Conservation (phyloP, 208 protist species). For the Wallacemonas sp. region DNA sequence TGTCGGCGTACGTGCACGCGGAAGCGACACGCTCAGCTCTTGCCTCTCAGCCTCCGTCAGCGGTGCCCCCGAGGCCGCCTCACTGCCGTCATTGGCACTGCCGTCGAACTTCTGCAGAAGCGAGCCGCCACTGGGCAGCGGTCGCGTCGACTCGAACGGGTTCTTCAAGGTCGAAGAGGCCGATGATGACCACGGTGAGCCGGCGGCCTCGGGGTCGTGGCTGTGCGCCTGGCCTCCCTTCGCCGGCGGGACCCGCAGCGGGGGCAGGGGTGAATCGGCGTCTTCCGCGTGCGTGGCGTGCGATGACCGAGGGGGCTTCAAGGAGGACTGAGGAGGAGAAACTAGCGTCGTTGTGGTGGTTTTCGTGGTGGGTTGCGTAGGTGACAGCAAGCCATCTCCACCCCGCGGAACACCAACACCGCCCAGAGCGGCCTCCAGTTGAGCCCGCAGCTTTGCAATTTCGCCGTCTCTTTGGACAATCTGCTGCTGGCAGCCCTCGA, state of each 20-base stretch:
- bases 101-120: background rate
- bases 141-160: conserved; percentile 7
- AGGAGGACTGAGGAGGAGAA: too few relatives aligned
- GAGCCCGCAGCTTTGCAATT: background rate
- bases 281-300: background rate
- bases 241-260: conserved; percentile 9
- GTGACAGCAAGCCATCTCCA: too few relatives aligned
- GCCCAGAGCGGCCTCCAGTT: background rate
- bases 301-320: too few relatives aligned
- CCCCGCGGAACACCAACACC: too few relatives aligned
- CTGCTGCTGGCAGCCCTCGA: background rate
- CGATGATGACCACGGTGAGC: conserved; percentile 3
- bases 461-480: background rate
- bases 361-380: too few relatives aligned
- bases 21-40: background rate
- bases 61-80: background rate
- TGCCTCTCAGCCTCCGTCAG: background rate
- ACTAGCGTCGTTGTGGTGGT: too few relatives aligned
- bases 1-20: background rate
- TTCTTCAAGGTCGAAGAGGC: background rate
- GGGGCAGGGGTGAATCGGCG: background rate
- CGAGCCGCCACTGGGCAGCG: background rate
- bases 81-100: background rate
- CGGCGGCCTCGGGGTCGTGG: background rate
- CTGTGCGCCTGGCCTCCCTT: too few relatives aligned